Percentiles rank a stretch among this genome's conserved stretches.
Conservation (phyloP, 352 stramenopile species). For the Pythium vanterpoolii region DNA sequence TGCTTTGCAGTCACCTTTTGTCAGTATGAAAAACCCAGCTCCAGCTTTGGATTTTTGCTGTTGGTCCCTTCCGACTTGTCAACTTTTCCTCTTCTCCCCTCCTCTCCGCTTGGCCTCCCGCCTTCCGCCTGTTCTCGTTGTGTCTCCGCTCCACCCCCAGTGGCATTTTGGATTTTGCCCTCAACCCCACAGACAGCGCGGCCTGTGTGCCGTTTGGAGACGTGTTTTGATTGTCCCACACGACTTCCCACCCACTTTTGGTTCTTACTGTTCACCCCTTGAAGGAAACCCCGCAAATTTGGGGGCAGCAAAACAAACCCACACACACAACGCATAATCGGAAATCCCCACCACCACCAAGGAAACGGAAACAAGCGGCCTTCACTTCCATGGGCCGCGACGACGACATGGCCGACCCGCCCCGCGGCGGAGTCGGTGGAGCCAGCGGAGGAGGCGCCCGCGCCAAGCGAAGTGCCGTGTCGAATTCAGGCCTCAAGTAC, state of each 20-base stretch:
- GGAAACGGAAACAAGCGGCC: neutral
- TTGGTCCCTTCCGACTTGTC: conserved; percentile 5
- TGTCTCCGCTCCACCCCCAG: neutral
- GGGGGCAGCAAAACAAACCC: too few relatives aligned
- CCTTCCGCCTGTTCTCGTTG: neutral
- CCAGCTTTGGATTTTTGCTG: conserved; percentile 4
- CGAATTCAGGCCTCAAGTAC: conserved; percentile 16
- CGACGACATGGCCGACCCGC: conserved; percentile 17
- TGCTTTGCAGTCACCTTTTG: conserved; percentile 3
- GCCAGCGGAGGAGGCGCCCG: neutral
- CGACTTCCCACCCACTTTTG: conserved; percentile 28
- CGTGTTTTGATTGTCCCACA: conserved; percentile 4
- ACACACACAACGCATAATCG: neutral
- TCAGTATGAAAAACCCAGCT: conserved; percentile 16
- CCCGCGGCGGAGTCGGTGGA: conserved; percentile 1
- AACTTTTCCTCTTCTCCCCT: conserved; percentile 5
- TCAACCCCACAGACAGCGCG: conserved; percentile 7
- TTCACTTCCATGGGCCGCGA: conserved; percentile 22
- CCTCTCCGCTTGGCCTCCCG: conserved; percentile 1
- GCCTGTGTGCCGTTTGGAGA: neutral
- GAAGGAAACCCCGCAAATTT: conserved; percentile 15
- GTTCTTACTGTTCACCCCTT: neutral
- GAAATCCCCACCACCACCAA: neutral
- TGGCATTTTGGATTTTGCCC: conserved; percentile 48
- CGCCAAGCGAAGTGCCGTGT: neutral